A percentile compares a stretch with the other conserved stretches of the same genome.
phyloP scores from a whole-genome alignment of 2,329 filamentous ascomycete species.

The Talaromyces sp. region DNA sequence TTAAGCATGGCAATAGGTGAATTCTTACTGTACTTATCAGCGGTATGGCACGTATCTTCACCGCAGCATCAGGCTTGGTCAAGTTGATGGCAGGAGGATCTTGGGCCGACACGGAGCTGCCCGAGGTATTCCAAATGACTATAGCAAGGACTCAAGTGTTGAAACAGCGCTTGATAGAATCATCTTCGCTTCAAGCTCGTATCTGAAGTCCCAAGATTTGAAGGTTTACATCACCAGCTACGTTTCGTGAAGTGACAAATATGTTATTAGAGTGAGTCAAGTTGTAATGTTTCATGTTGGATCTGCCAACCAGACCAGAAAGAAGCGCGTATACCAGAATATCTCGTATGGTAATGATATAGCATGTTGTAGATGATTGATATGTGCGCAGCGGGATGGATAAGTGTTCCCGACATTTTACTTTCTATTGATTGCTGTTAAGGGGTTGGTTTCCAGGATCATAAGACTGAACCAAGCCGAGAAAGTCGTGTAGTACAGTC shows the following conservation, averaged over 20 bases:
- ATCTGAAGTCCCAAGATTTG: background rate
- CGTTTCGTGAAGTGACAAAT: background rate
- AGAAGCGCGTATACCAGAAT: too few species aligned
- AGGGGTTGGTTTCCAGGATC: background rate
- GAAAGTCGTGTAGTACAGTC: background rate
- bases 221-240: too few species aligned
- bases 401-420: too few species aligned
- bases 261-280: background rate
- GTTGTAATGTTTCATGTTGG: too few species aligned
- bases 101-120: constrained; percentile 3
- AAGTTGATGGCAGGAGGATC: background rate
- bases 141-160: background rate
- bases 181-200: background rate
- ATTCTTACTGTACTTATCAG: background rate
- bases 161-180: background rate
- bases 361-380: too few species aligned
- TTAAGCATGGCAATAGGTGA: background rate
- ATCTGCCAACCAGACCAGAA: too few species aligned
- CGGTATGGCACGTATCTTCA: constrained; percentile 9
- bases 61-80: constrained; percentile 4
- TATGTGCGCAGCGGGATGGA: too few species aligned
- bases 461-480: background rate
- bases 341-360: too few species aligned
- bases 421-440: background rate
- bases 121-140: constrained; percentile 4